phyloP scores from a whole-genome alignment of 106 monocot species.

The Ottelia alismoides region DNA sequence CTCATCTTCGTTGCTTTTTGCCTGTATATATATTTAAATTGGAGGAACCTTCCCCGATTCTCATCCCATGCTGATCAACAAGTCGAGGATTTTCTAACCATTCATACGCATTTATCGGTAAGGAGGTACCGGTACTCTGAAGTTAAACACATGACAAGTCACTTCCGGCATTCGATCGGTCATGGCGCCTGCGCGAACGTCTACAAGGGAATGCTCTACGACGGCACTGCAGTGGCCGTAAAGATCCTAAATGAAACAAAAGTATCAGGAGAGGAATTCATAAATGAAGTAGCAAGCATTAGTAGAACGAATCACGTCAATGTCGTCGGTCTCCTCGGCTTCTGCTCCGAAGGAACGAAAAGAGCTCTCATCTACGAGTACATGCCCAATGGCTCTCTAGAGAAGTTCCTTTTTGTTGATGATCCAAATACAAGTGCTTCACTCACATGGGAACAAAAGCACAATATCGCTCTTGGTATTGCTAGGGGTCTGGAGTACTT shows the following conservation, averaged over 20 bases:
- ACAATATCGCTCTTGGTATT: not conserved
- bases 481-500: not conserved
- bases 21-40: too few relatives aligned
- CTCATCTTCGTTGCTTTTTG: too few relatives aligned
- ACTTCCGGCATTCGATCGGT: not conserved
- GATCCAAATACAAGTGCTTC: not conserved
- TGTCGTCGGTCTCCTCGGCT: not conserved
- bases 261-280: not conserved
- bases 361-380: too few relatives aligned
- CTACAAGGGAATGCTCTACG: not conserved
- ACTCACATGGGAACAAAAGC: not conserved
- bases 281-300: not conserved
- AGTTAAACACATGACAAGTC: not conserved
- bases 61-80: too few relatives aligned
- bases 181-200: not conserved
- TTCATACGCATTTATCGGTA: too few relatives aligned
- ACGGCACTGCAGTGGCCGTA: not conserved
- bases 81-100: too few relatives aligned
- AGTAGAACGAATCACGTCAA: too few relatives aligned
- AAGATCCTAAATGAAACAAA: not conserved
- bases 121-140: not conserved
- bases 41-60: too few relatives aligned
- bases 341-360: not conserved
- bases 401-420: too few relatives aligned
- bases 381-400: too few relatives aligned